phyloP scores from a whole-genome alignment of 2,329 filamentous ascomycete species.

The Tolypocladium endophyticum region DNA sequence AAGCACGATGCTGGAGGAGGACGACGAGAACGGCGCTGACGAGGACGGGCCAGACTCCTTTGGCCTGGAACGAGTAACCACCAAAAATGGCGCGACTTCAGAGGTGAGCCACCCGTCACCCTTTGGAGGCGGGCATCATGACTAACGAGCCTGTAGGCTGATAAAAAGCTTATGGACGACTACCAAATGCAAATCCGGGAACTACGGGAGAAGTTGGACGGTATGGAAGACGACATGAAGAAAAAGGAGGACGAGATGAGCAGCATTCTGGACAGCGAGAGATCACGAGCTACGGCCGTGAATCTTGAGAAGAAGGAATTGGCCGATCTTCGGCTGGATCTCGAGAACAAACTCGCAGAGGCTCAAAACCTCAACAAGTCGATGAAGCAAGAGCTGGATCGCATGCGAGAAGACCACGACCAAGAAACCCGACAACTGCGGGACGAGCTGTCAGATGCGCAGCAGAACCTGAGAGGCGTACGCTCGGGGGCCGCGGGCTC shows the following conservation, averaged over 20 bases:
- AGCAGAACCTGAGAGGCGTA: slow-evolving; percentile 17
- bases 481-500: slow-evolving; percentile 20
- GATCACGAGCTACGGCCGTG: slow-evolving; percentile 36
- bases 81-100: slow-evolving; percentile 16
- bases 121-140: background rate
- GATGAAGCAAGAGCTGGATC: slow-evolving; percentile 68
- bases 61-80: slow-evolving; percentile 24
- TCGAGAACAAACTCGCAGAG: slow-evolving; percentile 66
- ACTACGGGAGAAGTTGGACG: slow-evolving; percentile 62
- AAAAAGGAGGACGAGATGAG: slow-evolving; percentile 63
- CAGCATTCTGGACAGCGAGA: slow-evolving; percentile 47
- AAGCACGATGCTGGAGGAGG: slow-evolving; percentile 93
- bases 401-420: slow-evolving; percentile 57
- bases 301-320: slow-evolving; percentile 61
- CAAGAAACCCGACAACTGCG: slow-evolving; percentile 52
- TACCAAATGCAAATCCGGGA: slow-evolving; percentile 68
- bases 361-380: slow-evolving; percentile 70
- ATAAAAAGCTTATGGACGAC: slow-evolving; percentile 66
- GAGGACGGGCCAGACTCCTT: slow-evolving; percentile 50
- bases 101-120: slow-evolving; percentile 24
- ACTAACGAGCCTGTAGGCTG: slow-evolving; percentile 32
- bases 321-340: slow-evolving; percentile 50
- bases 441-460: slow-evolving; percentile 32
- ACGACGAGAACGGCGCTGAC: slow-evolving; percentile 52
- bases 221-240: slow-evolving; percentile 58